phyloP scores from a whole-genome alignment of 805 yeast genomes.

The Myxozyma monticola region DNA sequence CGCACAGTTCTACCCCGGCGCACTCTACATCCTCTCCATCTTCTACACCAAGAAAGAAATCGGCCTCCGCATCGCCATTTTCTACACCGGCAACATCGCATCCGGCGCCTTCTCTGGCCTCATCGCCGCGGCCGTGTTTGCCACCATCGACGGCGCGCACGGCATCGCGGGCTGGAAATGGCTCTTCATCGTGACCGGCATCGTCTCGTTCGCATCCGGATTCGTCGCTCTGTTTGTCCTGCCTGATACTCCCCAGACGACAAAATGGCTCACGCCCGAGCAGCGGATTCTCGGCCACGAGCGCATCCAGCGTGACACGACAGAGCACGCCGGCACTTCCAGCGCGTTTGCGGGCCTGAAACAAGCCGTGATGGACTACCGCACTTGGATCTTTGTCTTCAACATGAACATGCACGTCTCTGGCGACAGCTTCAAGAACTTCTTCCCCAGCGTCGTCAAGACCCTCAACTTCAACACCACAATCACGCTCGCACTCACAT shows the following conservation, averaged over 20 bases:
- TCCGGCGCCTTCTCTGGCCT: constrained; percentile 55
- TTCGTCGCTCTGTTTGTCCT: constrained; percentile 44
- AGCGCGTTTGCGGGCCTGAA: constrained; percentile 13
- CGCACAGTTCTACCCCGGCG: constrained; percentile 44
- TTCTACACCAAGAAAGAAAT: constrained; percentile 46
- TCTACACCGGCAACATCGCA: constrained; percentile 50
- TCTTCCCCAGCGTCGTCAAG: constrained; percentile 58
- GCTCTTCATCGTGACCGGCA: constrained; percentile 53
- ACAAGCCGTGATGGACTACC: constrained; percentile 15
- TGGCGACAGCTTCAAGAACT: constrained; percentile 45
- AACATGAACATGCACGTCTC: constrained; percentile 21
- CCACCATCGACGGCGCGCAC: constrained; percentile 41
- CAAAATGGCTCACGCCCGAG: constrained; percentile 24
- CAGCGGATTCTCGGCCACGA: constrained; percentile 25
- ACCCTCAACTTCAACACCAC: constrained; percentile 52
- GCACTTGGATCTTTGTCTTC: constrained; percentile 17
- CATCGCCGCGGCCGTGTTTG: constrained; percentile 51
- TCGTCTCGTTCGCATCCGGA: constrained; percentile 38
- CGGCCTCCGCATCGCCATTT: constrained; percentile 40
- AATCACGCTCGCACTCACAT: constrained; percentile 54
- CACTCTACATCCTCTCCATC: constrained; percentile 39
- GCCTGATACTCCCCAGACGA: constrained; percentile 49
- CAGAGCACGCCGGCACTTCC: constrained; percentile 29
- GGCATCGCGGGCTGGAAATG: constrained; percentile 52
- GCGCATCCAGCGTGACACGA: constrained; percentile 35